phyloP scores from a whole-genome alignment of 257 asterid species.

The Solanum lignicaule region DNA sequence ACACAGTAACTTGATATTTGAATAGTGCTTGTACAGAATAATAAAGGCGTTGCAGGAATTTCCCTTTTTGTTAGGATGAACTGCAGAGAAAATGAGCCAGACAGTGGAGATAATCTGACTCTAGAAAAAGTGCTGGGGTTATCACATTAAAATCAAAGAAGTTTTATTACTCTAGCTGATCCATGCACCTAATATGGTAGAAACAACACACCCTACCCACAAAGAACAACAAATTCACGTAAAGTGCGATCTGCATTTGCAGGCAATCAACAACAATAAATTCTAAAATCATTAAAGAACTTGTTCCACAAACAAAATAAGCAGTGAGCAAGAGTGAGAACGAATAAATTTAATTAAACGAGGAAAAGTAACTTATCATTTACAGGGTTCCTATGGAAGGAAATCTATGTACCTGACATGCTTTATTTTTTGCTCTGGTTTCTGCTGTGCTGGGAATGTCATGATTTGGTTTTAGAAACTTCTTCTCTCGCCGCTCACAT shows the following conservation, averaged over 20 bases:
- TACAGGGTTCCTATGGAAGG: not conserved
- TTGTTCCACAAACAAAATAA: not conserved
- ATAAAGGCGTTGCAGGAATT: not conserved
- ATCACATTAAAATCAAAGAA: not conserved
- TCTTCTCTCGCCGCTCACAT: slow-evolving; percentile 87
- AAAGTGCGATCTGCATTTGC: not conserved
- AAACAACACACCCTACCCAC: not conserved
- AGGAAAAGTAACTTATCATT: not conserved
- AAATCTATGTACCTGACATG: slow-evolving; percentile 66
- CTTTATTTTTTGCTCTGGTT: slow-evolving; percentile 96
- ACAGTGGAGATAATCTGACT: not conserved
- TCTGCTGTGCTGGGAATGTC: slow-evolving; percentile 98
- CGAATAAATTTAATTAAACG: not conserved
- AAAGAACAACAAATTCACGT: not conserved
- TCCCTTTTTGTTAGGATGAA: not conserved
- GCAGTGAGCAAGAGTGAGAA: not conserved
- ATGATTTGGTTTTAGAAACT: slow-evolving; percentile 80
- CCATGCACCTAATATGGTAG: not conserved
- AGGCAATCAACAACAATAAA: not conserved
- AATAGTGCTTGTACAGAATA: not conserved
- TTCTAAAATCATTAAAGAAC: not conserved
- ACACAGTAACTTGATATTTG: not conserved
- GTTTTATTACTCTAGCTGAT: not conserved
- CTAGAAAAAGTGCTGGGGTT: not conserved
- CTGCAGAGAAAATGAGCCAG: not conserved